These are phyloP conservation scores for Hansenula sp. DNA, from an alignment of 1,139 yeast genomes.

Conservation along the genomic window DNA sequence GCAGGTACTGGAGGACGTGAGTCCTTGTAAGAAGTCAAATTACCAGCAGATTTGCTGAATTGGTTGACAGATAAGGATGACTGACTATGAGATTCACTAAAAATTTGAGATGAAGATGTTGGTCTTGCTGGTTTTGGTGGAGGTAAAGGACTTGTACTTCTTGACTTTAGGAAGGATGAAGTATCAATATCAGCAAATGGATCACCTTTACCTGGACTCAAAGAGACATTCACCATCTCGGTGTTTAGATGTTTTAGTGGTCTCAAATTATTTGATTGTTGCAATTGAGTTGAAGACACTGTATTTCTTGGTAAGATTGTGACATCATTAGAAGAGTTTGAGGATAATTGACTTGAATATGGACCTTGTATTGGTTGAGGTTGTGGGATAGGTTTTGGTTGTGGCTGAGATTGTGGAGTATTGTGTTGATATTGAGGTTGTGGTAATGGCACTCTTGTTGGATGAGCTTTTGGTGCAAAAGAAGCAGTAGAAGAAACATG, in stretches of 20 bases:
- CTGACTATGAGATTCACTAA: not conserved
- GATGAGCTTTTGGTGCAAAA: conserved; percentile 1
- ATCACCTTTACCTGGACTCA: conserved; percentile 4
- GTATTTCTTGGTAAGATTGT: not conserved
- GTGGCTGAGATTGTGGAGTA: not conserved
- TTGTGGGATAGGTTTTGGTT: not conserved
- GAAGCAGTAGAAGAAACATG: not conserved
- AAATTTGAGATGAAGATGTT: conserved; percentile 2
- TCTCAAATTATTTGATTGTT: not conserved
- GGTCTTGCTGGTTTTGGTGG: conserved; percentile 20
- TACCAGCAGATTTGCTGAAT: not conserved
- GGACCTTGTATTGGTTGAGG: not conserved
- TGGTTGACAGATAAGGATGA: not conserved
- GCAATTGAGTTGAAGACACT: not conserved
- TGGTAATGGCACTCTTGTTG: not conserved
- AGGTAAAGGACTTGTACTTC: conserved; percentile 4
- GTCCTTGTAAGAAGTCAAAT: not conserved
- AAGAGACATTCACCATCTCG: not conserved
- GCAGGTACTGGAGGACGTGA: conserved; percentile 5
- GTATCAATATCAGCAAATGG: conserved; percentile 11
- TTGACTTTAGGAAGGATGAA: conserved; percentile 1
- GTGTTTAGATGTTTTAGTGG: not conserved
- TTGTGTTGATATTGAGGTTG: conserved; percentile 1
- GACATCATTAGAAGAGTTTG: not conserved
- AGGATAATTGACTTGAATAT: not conserved